Conservation (phyloP, 2,329 filamentous ascomycete species). For the Drechslerella stenobrocha region DNA sequence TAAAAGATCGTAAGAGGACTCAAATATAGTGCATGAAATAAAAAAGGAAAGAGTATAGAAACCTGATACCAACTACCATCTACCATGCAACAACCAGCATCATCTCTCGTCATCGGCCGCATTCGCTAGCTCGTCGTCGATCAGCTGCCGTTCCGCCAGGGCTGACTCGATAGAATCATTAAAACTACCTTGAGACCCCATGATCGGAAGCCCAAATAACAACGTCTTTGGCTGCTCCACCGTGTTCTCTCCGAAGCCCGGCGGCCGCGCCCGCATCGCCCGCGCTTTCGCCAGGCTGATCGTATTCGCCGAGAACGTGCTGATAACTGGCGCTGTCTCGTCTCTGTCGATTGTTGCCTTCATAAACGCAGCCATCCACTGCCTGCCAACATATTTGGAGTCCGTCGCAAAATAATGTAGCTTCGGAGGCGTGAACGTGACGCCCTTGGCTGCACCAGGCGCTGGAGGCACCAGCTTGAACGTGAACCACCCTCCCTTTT, state of each 20-base stretch:
- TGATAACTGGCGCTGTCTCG: slow-evolving; percentile 74
- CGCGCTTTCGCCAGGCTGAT: slow-evolving; percentile 88
- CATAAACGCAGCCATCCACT: slow-evolving; percentile 99
- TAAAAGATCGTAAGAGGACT: slow-evolving; percentile 38
- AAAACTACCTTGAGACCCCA: slow-evolving; percentile 48
- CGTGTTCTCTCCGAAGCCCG: slow-evolving; percentile 58
- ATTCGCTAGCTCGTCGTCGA: slow-evolving; percentile 41
- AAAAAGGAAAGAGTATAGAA: slow-evolving; percentile 8
- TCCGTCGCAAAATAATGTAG: slow-evolving; percentile 98
- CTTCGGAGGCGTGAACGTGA: slow-evolving; percentile 96
- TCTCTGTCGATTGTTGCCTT: slow-evolving; percentile 98
- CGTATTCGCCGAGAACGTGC: slow-evolving; percentile 95
- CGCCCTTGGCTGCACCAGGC: slow-evolving; percentile 80
- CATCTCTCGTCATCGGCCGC: slow-evolving; percentile 43
- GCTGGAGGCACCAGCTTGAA: slow-evolving; percentile 96
- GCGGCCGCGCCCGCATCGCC: slow-evolving; percentile 83
- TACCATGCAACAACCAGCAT: no score
- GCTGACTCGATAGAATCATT: slow-evolving; percentile 47
- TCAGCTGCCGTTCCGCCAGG: slow-evolving; percentile 39
- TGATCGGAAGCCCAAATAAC: slow-evolving; percentile 34
- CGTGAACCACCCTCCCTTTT: slow-evolving; percentile 74
- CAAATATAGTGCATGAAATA: slow-evolving; percentile 45
- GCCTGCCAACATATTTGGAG: slow-evolving; percentile 79
- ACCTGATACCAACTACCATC: background rate
- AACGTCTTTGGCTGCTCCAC: slow-evolving; percentile 28